Percentiles rank a stretch among this genome's conserved stretches.
Conservation (phyloP, 305 asterid species). For the Rubia peregrina region DNA sequence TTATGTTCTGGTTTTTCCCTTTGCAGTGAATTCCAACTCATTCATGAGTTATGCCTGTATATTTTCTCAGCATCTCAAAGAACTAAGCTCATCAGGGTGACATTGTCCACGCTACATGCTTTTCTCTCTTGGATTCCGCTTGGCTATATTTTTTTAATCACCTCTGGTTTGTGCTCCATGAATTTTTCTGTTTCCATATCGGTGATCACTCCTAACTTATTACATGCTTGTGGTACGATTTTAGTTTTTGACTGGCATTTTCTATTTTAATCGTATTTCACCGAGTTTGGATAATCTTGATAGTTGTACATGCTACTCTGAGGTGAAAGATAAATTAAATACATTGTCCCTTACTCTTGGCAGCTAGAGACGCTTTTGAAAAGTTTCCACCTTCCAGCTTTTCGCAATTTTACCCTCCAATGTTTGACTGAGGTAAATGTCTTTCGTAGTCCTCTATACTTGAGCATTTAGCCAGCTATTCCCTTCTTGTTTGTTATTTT, state of each 20-base stretch:
- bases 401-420: conserved; percentile 88
- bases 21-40: conserved; percentile 93
- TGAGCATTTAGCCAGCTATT: background rate
- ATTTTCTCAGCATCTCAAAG: conserved; percentile 91
- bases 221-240: background rate
- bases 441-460: conserved; percentile 6
- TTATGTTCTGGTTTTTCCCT: background rate
- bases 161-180: conserved; percentile 61
- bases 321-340: background rate
- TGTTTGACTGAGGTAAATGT: conserved; percentile 78
- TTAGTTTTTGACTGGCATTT: background rate
- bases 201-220: conserved; percentile 13
- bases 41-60: conserved; percentile 89
- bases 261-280: background rate
- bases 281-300: background rate
- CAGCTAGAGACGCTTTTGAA: conserved; percentile 88
- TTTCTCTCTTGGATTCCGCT: conserved; percentile 99
- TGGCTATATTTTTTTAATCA: conserved; percentile 95
- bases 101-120: conserved; percentile 90
- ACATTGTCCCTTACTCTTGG: conserved; percentile 18
- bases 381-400: conserved; percentile 67
- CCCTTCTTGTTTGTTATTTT: background rate
- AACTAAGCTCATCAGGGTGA: conserved; percentile 93
- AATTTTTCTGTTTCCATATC: conserved; percentile 21
- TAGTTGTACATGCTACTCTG: background rate